Conservation (phyloP, 2,329 filamentous ascomycete species). For the Claviceps quebecensis region DNA sequence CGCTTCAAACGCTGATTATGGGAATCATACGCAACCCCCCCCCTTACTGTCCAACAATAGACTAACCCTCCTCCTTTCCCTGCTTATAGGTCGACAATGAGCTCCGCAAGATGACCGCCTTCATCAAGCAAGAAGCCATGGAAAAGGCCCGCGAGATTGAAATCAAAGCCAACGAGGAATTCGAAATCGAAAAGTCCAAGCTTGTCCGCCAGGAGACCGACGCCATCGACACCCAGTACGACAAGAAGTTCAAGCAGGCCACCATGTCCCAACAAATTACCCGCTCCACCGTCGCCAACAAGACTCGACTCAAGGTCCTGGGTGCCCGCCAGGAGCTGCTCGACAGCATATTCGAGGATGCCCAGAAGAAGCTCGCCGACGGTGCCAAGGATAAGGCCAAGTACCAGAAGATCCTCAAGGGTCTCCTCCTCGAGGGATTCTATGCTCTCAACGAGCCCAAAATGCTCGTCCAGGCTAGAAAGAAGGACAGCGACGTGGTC, state of each 20-base stretch:
- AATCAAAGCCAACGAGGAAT: constrained; percentile 97
- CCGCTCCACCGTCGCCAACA: constrained; percentile 89
- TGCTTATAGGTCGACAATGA: constrained; percentile 72
- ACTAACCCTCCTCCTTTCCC: not conserved
- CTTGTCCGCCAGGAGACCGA: constrained; percentile 91
- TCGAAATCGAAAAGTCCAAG: constrained; percentile 97
- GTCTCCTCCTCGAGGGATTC: constrained; percentile 74
- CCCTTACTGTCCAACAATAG: not conserved
- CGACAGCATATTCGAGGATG: constrained; percentile 74
- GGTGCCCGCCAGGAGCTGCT: constrained; percentile 79
- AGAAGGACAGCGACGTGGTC: constrained; percentile 62
- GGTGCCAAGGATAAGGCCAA: constrained; percentile 55
- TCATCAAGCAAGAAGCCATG: constrained; percentile 96
- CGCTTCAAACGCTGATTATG: not conserved
- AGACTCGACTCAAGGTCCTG: constrained; percentile 81
- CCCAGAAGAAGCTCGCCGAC: constrained; percentile 53
- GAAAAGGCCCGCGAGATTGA: constrained; percentile 97
- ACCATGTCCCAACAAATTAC: constrained; percentile 98
- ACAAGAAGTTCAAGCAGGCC: constrained; percentile 99
- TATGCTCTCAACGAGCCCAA: constrained; percentile 77
- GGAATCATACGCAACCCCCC: not conserved
- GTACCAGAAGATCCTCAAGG: constrained; percentile 66
- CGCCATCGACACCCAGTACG: constrained; percentile 82
- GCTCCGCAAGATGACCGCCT: constrained; percentile 99
- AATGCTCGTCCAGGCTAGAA: constrained; percentile 59